A percentile compares a stretch with the other conserved stretches of the same genome.
Evolutionary conservation across 805 yeast genomes (phyloP).

Genomic region (Barnettozyma botsteinii): DNA sequence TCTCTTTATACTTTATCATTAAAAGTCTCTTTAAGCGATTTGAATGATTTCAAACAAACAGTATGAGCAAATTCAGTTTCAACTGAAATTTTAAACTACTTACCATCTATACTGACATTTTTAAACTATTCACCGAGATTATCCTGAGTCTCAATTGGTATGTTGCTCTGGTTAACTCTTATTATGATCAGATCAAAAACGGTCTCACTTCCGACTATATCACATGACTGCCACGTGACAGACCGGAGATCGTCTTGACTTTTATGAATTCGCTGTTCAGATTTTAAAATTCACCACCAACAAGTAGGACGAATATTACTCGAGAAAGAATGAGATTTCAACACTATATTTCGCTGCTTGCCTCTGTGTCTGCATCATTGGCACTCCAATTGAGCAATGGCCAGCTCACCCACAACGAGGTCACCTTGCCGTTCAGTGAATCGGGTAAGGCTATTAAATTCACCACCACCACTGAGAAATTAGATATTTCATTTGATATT

Average conservation of each 20-base stretch:
- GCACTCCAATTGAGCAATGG: constrained; percentile 18
- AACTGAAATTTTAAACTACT: too few relatives aligned
- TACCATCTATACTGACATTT: too few relatives aligned
- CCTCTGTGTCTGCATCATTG: constrained; percentile 9
- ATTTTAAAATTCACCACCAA: not conserved
- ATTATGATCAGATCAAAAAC: too few relatives aligned
- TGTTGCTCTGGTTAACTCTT: too few relatives aligned
- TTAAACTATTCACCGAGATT: too few relatives aligned
- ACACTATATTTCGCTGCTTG: constrained; percentile 10
- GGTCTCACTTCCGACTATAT: too few relatives aligned
- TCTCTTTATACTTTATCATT: too few relatives aligned
- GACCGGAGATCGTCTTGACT: not conserved
- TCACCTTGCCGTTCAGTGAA: constrained; percentile 1
- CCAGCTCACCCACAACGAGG: not conserved
- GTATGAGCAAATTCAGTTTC: too few relatives aligned
- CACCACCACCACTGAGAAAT: constrained; percentile 11
- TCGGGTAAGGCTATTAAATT: constrained; percentile 12
- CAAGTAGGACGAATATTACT: not conserved
- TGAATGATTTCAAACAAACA: not conserved
- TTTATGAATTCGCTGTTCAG: not conserved
- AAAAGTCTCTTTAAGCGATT: too few relatives aligned
- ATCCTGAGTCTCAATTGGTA: constrained; percentile 1
- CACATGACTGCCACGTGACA: not conserved
- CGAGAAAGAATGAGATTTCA: constrained; percentile 16
- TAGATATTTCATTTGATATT: constrained; percentile 18